Evolutionary conservation across 2,329 filamentous ascomycete genomes (phyloP).

Genomic region (Zymoseptoria passerinii): DNA sequence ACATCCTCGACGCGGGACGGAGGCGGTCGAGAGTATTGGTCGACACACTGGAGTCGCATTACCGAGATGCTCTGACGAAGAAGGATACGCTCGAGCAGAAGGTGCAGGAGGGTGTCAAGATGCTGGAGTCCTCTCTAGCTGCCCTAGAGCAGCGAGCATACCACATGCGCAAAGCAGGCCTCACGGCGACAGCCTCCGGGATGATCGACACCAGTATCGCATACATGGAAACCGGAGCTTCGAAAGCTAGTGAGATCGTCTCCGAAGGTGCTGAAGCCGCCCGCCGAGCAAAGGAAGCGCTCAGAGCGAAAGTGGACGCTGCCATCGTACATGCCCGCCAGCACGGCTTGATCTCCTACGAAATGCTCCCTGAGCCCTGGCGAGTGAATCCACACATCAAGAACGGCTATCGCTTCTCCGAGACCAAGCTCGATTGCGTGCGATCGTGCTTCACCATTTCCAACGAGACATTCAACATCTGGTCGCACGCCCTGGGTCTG

Average conservation of each 20-base stretch:
- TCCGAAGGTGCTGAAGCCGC: constrained; percentile 76
- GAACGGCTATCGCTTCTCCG: constrained; percentile 85
- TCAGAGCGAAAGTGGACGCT: constrained; percentile 60
- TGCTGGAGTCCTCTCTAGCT: constrained; percentile 76
- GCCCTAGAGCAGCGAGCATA: constrained; percentile 79
- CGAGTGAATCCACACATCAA: constrained; percentile 89
- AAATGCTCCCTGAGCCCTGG: constrained; percentile 88
- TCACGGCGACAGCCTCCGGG: constrained; percentile 62
- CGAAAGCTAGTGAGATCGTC: constrained; percentile 64
- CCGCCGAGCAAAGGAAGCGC: constrained; percentile 62
- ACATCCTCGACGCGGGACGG: constrained; percentile 78
- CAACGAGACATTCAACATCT: constrained; percentile 96
- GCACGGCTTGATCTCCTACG: constrained; percentile 75
- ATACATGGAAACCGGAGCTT: constrained; percentile 71
- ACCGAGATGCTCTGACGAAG: constrained; percentile 74
- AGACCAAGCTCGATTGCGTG: constrained; percentile 83
- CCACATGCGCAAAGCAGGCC: constrained; percentile 67
- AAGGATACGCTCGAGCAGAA: constrained; percentile 89
- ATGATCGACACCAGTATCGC: constrained; percentile 71
- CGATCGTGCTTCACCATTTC: constrained; percentile 68
- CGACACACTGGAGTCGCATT: constrained; percentile 80
- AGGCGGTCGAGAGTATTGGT: constrained; percentile 81
- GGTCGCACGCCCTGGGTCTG: constrained; percentile 89
- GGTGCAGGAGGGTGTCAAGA: constrained; percentile 73
- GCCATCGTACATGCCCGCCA: constrained; percentile 75